Base-by-base conservation (phyloP, 768 basidiomycete species). In the Pleurotus cornucopiae region DNA sequence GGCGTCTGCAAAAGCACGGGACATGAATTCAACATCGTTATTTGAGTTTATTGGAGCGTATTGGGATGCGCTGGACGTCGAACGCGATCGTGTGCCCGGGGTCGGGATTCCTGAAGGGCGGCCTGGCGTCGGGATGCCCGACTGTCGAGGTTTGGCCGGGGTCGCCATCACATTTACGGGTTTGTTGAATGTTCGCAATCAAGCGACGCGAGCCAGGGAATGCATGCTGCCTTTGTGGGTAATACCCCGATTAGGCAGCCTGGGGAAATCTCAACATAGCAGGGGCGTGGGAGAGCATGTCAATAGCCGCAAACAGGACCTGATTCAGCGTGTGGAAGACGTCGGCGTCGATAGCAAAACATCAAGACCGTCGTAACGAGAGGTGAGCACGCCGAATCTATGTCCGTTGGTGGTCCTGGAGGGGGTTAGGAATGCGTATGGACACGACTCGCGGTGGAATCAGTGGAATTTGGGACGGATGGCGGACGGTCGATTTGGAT, bases 1-100 rank as follows among this genome's bases (percentile, higher is more conserved):
- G 25, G 90, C 90, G 60, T 91, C 89, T 43, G 78, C 82, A 60
- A 92, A 86, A n/a, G 89, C 86, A 62, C 81, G 81, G 46, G 83
- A 78, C 64, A 86, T 81, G 60, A 78, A 84, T 47, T 87, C 82
- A 54, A 74, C 71, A 63, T 86, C 81, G 52, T 66, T 58, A 25
- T 68, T 62, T 34, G 51, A 20, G 21, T 18, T 41, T 43, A 38
- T 23, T 30, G 63, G 60, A 20, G 69, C 63, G 37, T 73, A 71
- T 44, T 76, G 72, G 49, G 68, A 56, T 16, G 77, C 74, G 55
- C 69, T 78, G 9, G 88, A 88, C n/a, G 79, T 69, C 14, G 89
- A 87, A 58, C 88, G 81, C 46, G 83, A 79, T 63, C 89, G 74
- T 40, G 51, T 53, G 14, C 85, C 83, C 16, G 89, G 88, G 0